Evolutionary conservation across 2,329 filamentous ascomycete species (phyloP), one percentile per base, ranked within the genome.

Genomic region (Calycina marina): DNA sequence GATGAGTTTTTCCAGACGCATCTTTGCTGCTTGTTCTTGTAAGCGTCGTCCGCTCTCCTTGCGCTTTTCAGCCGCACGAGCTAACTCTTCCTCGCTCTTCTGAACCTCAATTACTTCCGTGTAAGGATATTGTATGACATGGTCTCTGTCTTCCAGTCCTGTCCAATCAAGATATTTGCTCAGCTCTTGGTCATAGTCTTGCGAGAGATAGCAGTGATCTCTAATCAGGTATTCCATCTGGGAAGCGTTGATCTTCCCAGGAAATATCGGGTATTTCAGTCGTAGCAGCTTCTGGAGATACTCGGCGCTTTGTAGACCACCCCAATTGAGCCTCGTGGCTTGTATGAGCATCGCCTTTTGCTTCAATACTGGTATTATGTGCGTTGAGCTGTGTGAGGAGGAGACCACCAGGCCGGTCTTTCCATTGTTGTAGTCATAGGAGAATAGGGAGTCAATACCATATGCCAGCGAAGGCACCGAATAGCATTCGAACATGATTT

Each of bases 401-500:
- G 84, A 92, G 18, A 96, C 71, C 22, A 98, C 80, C 14, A 98
- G 63, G 5, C 90, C 90, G 15, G 82, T 88, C 31, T 67, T 74
- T 40, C 90, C 90, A 31, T 47, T 45, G 54, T 98, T 98, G 60
- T 93, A 81, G 40, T 77, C 69, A 61, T 93, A 98, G 13, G 88
- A 92, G 60, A 98, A 98, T 18, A 98, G 70, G 8, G 86, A 92
- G 56, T 98, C 90, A 58, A 98, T 86, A 31, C 90, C 90, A 57
- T 90, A 94, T 12, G 86, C 81, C 15, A 94, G 68, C 2, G 83
- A 88, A 0, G 90, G 88, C 8, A 82, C 86, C 38, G 74, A 72
- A 56, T 98, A 98, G 57, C 85, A 92, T 57, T 98, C 90, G 54
- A 96, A 98, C 8, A 98, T 63, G 34, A 96, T 88, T 52, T 98